Base-by-base conservation (phyloP, 768 basidiomycete species). In the Podaxis sp. region DNA sequence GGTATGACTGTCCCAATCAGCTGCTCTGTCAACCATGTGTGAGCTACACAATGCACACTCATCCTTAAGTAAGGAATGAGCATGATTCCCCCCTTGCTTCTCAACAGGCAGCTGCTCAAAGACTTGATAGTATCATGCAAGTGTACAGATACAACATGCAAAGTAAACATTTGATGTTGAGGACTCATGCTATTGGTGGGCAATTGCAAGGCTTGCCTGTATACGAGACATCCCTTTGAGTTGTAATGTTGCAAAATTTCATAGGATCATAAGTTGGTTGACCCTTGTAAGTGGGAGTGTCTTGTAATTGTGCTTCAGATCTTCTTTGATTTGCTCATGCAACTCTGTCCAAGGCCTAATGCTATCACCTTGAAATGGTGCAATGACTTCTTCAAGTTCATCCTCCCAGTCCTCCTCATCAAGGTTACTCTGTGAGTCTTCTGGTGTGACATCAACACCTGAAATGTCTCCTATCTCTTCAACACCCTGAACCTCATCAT, bases 1-100 rank as follows among this genome's bases (percentile, higher is more conserved):
- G 74, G 74, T 5, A 74, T 76, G 29, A 80, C 72, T 15, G 69
- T 57, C 8, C 77, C 75, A 13, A 71, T 75, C 74, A 8, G 52
- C 63, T 8, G 63, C 11, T 65, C 61, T n/a, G 61, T 57, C 51
- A 81, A 69, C 77, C 78, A 80, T 0, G 55, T 54, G 8, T 64
- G 58, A 11, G 76, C 78, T 5, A 74, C 79, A 7, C 40, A 60
- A 46, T 64, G 53, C 2, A 73, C 68, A 19, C 56, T 73, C 70
- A 63, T 75, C 71, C 22, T 63, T 53, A 6, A 75, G 66, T 24
- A 65, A 61, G 17, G 62, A 67, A 19, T 55, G 55, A 12, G 52
- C 22, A 25, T 54, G 50, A 11, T 19, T 22, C 6, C 75, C 70
- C 19, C 75, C 73, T 29, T 63, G 60, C 9, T 64, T 66, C 53